These are phyloP conservation scores for Penicillium sp. DNA, from an alignment of 2,329 filamentous ascomycete genomes.

Conservation along the genomic window DNA sequence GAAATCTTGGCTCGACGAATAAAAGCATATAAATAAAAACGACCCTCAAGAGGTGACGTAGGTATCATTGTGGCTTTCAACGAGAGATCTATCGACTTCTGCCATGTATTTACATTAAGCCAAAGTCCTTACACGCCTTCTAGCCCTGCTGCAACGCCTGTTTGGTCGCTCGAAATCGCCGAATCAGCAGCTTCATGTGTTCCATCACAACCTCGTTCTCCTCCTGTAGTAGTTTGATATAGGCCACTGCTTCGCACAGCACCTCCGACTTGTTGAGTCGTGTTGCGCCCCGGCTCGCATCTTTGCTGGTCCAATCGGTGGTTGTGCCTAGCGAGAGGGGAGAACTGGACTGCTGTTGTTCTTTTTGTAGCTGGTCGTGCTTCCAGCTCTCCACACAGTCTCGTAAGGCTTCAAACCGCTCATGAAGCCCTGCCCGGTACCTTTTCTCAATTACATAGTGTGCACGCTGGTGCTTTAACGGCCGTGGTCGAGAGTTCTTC, in stretches of 20 bases:
- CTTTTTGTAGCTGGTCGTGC: not conserved
- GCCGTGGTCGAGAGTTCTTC: not conserved
- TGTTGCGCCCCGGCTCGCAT: not conserved
- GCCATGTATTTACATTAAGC: not conserved
- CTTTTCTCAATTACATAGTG: not conserved
- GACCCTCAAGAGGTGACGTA: not conserved
- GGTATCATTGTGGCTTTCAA: not conserved
- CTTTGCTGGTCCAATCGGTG: not conserved
- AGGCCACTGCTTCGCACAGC: not conserved
- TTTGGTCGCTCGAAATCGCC: not conserved
- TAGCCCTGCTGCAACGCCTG: not conserved
- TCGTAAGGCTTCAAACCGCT: not conserved
- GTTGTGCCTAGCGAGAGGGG: not conserved
- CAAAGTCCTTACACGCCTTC: not conserved
- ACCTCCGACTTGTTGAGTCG: not conserved
- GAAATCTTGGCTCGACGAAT: not conserved
- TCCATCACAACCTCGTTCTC: constrained; percentile 1
- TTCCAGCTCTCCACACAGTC: not conserved
- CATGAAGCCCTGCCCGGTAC: not conserved
- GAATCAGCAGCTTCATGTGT: not conserved
- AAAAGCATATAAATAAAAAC: not conserved
- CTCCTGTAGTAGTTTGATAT: not conserved
- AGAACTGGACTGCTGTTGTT: not conserved
- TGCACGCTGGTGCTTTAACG: not conserved
- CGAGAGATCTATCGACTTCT: not conserved